phyloP scores from a whole-genome alignment of 2,329 filamentous ascomycete genomes.

The Geosmithia flava region DNA sequence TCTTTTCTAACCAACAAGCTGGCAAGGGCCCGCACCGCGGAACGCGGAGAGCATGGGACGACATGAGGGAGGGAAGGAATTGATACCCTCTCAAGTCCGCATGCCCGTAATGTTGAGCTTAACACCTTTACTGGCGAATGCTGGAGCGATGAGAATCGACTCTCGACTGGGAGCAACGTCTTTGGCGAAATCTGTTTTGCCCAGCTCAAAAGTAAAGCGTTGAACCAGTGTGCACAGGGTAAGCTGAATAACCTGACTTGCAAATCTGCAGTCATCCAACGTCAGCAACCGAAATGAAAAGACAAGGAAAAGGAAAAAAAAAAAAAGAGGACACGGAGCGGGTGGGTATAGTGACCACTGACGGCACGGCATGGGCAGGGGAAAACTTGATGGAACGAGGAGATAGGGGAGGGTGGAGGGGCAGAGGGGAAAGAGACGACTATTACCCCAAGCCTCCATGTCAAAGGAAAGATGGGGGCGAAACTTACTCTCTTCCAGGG shows the following conservation, averaged over 20 bases:
- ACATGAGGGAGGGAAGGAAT: neutral
- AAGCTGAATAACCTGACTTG: neutral
- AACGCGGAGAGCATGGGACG: no score
- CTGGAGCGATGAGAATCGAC: neutral
- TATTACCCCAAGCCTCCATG: neutral
- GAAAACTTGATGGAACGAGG: no score
- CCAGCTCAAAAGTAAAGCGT: neutral
- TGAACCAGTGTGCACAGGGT: neutral
- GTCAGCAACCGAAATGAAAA: neutral
- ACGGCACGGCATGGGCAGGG: neutral
- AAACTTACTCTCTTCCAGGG: neutral
- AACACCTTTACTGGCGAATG: neutral
- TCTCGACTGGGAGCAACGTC: neutral
- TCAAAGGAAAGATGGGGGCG: neutral
- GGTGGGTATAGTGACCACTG: neutral
- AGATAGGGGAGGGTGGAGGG: neutral
- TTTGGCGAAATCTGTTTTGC: neutral
- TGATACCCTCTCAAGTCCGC: neutral
- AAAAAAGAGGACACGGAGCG: no score
- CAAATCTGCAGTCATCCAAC: neutral
- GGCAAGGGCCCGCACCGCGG: no score
- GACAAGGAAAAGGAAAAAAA: no score
- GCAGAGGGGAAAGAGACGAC: neutral
- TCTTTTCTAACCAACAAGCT: no score
- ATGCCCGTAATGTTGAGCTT: neutral